phyloP scores from a whole-genome alignment of 331 rosid genomes.

The Malus hybrid region DNA sequence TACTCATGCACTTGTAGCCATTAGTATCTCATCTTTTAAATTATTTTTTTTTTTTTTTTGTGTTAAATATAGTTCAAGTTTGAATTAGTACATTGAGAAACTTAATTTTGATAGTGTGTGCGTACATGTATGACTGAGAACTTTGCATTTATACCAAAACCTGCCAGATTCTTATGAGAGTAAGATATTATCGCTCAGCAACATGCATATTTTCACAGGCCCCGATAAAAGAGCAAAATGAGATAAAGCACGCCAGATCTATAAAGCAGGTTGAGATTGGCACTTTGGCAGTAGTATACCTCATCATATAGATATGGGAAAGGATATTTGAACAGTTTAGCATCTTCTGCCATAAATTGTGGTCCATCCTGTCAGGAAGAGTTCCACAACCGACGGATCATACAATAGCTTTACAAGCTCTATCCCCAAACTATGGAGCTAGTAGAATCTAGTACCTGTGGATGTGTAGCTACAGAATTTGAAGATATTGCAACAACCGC shows the following conservation, averaged over 20 bases:
- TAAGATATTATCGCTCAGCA: neutral
- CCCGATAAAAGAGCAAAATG: neutral
- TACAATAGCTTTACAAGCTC: slow-evolving; percentile 27
- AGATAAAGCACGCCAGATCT: neutral
- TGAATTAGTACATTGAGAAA: neutral
- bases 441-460: slow-evolving; percentile 58
- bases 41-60: neutral
- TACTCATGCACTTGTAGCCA: neutral
- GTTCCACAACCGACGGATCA: slow-evolving; percentile 32
- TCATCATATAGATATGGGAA: slow-evolving; percentile 88
- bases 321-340: slow-evolving; percentile 63
- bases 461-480: slow-evolving; percentile 73
- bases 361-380: slow-evolving; percentile 88
- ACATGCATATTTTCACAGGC: neutral
- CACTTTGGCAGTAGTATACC: slow-evolving; percentile 30
- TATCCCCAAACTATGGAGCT: slow-evolving; percentile 22
- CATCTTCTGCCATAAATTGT: slow-evolving; percentile 81
- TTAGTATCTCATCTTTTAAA: neutral
- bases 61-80: neutral
- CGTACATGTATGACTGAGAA: neutral
- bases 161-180: neutral
- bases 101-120: neutral
- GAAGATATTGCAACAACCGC: slow-evolving; percentile 85
- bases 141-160: neutral
- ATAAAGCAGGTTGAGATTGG: neutral